A percentile compares a stretch with the other conserved stretches of the same genome.
Evolutionary conservation across 129 eudicot species (phyloP).

Genomic region (Centrapalus pauciflorus): DNA sequence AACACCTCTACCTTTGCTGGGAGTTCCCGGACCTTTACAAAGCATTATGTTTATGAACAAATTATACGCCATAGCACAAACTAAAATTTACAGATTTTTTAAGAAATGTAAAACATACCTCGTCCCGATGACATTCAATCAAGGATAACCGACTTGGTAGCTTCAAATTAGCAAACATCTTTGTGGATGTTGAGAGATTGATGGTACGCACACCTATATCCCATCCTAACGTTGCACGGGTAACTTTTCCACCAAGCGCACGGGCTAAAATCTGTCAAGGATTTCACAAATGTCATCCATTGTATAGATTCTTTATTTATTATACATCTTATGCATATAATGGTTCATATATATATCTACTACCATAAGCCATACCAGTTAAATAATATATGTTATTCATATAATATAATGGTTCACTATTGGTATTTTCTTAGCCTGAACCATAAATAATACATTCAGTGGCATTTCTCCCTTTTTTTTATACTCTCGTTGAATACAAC

Average conservation of each 20-base stretch:
- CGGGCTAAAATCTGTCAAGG: slow-evolving; percentile 56
- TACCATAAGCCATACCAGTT: too few relatives aligned
- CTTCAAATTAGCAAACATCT: slow-evolving; percentile 42
- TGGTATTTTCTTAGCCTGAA: too few relatives aligned
- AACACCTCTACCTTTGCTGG: slow-evolving; percentile 77
- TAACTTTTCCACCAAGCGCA: slow-evolving; percentile 68
- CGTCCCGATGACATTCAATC: slow-evolving; percentile 83
- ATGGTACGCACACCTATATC: slow-evolving; percentile 70
- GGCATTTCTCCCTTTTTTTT: too few relatives aligned
- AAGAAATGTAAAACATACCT: slow-evolving; percentile 36
- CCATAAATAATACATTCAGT: too few relatives aligned
- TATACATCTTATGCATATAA: neutral
- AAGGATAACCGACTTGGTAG: slow-evolving; percentile 52
- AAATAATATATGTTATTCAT: too few relatives aligned
- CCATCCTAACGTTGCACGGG: slow-evolving; percentile 71
- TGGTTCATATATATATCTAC: neutral
- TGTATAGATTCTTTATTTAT: neutral
- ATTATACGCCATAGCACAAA: neutral
- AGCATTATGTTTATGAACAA: neutral
- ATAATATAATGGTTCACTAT: too few relatives aligned
- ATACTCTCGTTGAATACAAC: too few relatives aligned
- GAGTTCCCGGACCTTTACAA: slow-evolving; percentile 53
- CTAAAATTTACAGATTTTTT: neutral
- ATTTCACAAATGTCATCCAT: neutral
- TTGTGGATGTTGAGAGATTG: slow-evolving; percentile 48